These are phyloP conservation scores for Pseudomonodictys pantanalensis DNA, from an alignment of 495 filamentous ascomycete species.

Conservation along the genomic window DNA sequence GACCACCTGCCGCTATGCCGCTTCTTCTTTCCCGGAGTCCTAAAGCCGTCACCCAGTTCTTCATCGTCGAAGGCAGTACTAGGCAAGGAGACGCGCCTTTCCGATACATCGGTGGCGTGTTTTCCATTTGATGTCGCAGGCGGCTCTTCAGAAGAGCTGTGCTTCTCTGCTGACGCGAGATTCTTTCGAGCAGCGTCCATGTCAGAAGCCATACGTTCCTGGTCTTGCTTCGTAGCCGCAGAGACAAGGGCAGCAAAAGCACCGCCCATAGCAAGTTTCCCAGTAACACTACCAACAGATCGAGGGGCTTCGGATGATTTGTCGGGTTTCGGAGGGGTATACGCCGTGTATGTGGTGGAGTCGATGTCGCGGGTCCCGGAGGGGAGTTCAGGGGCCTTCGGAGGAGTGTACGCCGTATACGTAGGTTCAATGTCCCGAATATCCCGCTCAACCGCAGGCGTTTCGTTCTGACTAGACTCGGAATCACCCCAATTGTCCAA, in stretches of 20 bases:
- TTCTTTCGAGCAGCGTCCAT: slow-evolving; percentile 7
- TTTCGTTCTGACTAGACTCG: slow-evolving; percentile 10
- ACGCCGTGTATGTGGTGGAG: background rate
- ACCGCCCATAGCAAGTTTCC: slow-evolving; percentile 6
- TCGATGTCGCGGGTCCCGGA: no score
- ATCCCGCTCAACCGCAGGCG: slow-evolving; percentile 11
- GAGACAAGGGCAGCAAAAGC: slow-evolving; percentile 17
- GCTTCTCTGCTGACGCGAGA: slow-evolving; percentile 5
- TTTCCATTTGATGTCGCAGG: slow-evolving; percentile 11
- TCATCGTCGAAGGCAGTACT: slow-evolving; percentile 30
- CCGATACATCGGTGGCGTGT: background rate
- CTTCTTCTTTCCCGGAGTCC: slow-evolving; percentile 38
- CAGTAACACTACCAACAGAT: no score
- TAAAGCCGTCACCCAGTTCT: slow-evolving; percentile 32
- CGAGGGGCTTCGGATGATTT: no score
- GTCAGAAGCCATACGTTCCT: slow-evolving; percentile 14
- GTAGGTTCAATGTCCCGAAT: slow-evolving; percentile 22
- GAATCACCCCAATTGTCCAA: slow-evolving; percentile 17
- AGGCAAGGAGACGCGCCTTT: slow-evolving; percentile 17
- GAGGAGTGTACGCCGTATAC: background rate
- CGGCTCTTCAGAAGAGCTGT: background rate
- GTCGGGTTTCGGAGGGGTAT: background rate
- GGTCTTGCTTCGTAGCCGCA: slow-evolving; percentile 21
- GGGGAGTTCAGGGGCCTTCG: background rate
- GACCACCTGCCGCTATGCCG: slow-evolving; percentile 37